phyloP scores from a whole-genome alignment of 2,329 filamentous ascomycete genomes.

The Rhynchosporium graminicola region DNA sequence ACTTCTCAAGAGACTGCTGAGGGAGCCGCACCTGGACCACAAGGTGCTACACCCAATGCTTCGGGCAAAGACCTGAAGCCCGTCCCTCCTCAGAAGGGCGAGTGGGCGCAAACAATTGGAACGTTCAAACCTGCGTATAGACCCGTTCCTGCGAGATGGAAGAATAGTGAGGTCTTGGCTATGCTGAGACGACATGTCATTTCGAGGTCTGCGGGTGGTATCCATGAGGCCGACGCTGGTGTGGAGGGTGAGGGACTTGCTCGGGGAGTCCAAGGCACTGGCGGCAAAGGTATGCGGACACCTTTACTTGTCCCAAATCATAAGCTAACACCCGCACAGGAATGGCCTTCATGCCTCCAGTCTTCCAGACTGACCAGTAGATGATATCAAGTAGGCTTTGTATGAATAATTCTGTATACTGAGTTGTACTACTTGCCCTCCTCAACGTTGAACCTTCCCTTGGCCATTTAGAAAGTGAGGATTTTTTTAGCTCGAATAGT shows the following conservation, averaged over 20 bases:
- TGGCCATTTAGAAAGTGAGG: neutral
- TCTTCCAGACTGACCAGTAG: constrained; percentile 36
- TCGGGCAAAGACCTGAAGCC: constrained; percentile 30
- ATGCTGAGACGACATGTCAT: constrained; percentile 81
- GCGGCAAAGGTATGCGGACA: constrained; percentile 35
- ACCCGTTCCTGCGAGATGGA: constrained; percentile 85
- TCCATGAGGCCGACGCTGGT: constrained; percentile 31
- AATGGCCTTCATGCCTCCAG: constrained; percentile 43
- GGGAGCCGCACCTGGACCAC: constrained; percentile 46
- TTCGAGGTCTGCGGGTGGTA: constrained; percentile 64
- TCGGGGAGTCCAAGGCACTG: constrained; percentile 30
- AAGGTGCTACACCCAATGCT: constrained; percentile 34
- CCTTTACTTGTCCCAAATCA: neutral
- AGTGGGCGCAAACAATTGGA: constrained; percentile 96
- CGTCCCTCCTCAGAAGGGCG: constrained; percentile 55
- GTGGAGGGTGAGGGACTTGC: constrained; percentile 29
- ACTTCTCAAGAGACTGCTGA: constrained; percentile 59
- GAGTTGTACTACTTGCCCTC: neutral
- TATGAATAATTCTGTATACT: constrained; percentile 10
- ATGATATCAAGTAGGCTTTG: constrained; percentile 13
- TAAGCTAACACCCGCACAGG: constrained; percentile 28
- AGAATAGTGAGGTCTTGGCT: constrained; percentile 74
- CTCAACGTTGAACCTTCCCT: neutral
- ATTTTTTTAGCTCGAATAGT: no score
- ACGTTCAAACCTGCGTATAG: constrained; percentile 93